Conservation (phyloP, 345 rosid genomes). For the Abelmoschus esculentus region DNA sequence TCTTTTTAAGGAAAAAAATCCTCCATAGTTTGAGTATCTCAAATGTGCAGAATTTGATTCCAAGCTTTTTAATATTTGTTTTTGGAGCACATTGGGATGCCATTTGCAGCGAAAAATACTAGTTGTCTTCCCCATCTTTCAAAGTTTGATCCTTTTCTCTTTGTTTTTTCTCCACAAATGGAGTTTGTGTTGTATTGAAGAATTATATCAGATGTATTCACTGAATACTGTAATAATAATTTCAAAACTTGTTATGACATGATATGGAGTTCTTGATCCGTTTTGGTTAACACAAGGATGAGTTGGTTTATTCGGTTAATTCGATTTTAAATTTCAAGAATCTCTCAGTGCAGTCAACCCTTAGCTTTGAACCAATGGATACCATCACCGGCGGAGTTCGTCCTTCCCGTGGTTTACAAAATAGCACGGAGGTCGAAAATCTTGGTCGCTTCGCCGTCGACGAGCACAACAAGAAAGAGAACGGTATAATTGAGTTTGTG, state of each 20-base stretch:
- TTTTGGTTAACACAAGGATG: too few relatives aligned
- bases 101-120: background rate
- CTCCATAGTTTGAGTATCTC: conserved; percentile 21
- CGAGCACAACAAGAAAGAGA: conserved; percentile 84
- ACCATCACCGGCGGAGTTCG: conserved; percentile 41
- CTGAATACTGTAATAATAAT: background rate
- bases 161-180: conserved; percentile 17
- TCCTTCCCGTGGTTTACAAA: conserved; percentile 42
- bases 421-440: conserved; percentile 51
- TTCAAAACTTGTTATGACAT: background rate
- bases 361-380: conserved; percentile 28
- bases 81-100: background rate
- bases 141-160: background rate
- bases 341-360: conserved; percentile 24
- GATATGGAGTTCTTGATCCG: too few relatives aligned
- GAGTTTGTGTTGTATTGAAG: conserved; percentile 26
- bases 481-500: conserved; percentile 71
- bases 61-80: conserved; percentile 7
- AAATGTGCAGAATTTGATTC: conserved; percentile 24
- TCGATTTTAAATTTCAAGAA: background rate
- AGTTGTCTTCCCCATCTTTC: conserved; percentile 23
- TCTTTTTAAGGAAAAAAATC: background rate
- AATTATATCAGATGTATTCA: background rate
- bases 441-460: conserved; percentile 91
- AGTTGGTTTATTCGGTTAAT: too few relatives aligned